A percentile compares a stretch with the other conserved stretches of the same genome.
phyloP scores from a whole-genome alignment of 495 filamentous ascomycete species.

The Patellaria atrata region DNA sequence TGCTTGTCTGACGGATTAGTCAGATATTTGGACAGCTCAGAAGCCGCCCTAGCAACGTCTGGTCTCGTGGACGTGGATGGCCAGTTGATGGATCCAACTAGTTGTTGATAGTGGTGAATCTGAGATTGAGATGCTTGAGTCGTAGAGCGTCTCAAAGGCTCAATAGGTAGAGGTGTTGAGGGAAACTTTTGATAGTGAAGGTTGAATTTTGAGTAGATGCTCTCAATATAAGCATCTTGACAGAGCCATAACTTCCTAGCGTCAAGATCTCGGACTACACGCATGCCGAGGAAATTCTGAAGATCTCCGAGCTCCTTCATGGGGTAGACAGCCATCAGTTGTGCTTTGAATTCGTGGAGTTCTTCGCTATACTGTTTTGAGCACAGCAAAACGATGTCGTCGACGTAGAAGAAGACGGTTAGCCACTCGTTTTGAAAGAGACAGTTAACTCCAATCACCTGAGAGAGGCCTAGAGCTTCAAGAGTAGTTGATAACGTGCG shows the following conservation, averaged over 20 bases:
- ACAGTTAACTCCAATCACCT: constrained; percentile 1
- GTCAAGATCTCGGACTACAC: not conserved
- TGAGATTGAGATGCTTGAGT: too few relatives aligned
- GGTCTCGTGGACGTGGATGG: not conserved
- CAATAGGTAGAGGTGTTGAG: too few relatives aligned
- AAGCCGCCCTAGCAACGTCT: constrained; percentile 1
- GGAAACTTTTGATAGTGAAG: not conserved
- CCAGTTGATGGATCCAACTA: constrained; percentile 2
- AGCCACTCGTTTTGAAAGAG: constrained; percentile 4
- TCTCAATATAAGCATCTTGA: constrained; percentile 6
- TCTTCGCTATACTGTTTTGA: not conserved
- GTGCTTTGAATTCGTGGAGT: not conserved
- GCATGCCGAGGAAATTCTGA: constrained; percentile 1
- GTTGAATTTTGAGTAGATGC: not conserved
- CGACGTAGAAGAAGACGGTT: constrained; percentile 9
- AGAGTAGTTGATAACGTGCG: constrained; percentile 2
- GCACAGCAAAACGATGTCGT: constrained; percentile 8
- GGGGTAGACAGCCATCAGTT: not conserved
- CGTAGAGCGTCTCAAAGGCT: too few relatives aligned
- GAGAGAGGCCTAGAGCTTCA: constrained; percentile 1
- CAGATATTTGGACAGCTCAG: not conserved
- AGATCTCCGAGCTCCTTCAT: not conserved
- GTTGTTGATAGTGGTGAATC: too few relatives aligned
- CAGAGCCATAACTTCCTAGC: not conserved
- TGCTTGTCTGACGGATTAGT: constrained; percentile 1